phyloP scores from a whole-genome alignment of 208 protist species.

The Porcisia hertigi region DNA sequence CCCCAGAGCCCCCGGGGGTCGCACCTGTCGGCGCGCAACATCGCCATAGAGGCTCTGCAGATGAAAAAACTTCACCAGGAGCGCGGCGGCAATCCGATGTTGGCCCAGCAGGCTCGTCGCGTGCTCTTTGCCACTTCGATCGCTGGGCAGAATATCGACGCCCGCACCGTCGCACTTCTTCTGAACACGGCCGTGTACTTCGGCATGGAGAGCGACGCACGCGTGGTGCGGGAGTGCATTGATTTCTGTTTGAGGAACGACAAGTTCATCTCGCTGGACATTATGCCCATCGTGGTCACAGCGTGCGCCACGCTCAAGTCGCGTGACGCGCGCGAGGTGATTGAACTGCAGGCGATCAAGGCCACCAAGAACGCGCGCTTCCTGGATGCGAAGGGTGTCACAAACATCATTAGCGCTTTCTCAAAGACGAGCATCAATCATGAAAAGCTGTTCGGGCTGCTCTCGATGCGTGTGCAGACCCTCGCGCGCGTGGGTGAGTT shows the following conservation, averaged over 20 bases:
- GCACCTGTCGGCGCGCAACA: conserved; percentile 83
- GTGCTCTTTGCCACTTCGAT: conserved; percentile 91
- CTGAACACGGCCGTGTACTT: conserved; percentile 94
- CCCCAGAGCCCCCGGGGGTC: conserved; percentile 71
- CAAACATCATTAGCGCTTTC: conserved; percentile 88
- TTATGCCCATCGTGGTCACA: conserved; percentile 87
- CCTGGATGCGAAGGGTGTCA: conserved; percentile 87
- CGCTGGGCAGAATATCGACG: conserved; percentile 81
- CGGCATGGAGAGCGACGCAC: conserved; percentile 91
- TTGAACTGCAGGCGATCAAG: conserved; percentile 91
- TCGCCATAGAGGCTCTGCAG: conserved; percentile 87
- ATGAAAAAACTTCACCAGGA: conserved; percentile 93
- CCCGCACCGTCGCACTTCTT: conserved; percentile 82
- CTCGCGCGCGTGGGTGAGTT: conserved; percentile 90
- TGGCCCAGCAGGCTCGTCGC: conserved; percentile 89
- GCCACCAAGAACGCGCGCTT: conserved; percentile 82
- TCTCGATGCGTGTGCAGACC: conserved; percentile 86
- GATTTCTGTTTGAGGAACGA: conserved; percentile 92
- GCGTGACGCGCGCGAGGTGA: conserved; percentile 89
- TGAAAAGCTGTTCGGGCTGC: conserved; percentile 75
- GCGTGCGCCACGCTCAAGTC: conserved; percentile 91
- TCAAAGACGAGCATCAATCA: conserved; percentile 89
- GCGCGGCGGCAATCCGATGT: conserved; percentile 87
- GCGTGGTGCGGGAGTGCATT: conserved; percentile 90
- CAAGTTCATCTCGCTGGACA: conserved; percentile 85